Evolutionary conservation across 202 grass and related monocot genomes (phyloP), one percentile per base, ranked within the genome.

Genomic region (Miscanthus sacchariflorus): DNA sequence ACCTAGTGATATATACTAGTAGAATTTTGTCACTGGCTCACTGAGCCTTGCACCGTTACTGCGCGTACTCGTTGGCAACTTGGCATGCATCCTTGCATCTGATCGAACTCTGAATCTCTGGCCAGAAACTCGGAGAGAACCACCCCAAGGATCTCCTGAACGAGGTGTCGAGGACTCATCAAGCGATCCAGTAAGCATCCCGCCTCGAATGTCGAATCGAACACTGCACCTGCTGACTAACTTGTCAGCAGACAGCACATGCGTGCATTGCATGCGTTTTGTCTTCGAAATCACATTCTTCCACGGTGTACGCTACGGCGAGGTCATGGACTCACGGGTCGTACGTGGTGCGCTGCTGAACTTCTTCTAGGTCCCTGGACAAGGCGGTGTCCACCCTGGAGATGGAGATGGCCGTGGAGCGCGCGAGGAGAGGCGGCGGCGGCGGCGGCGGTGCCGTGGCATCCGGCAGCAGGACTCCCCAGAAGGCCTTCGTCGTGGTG

Each of bases 401-500:
- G 92, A 81, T 93, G 81, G 91, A 96, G 84, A 81, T 99, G 5
- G 89, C 96, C 25, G 86, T 88, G 66, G 89, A 89, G 86, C 87
- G 92, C 81, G 84, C 88, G 21, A 78, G 88, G 82, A 72, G 61
- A 65, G 73, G 79, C 45, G 8, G 23, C 66, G 30, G 79, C 45
- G 8, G 23, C 66, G 30, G 19, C 21, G 50, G 66, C 52, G 43
- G 46, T 7, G 69, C 30, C 67, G 78, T 11, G 68, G 71, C 69
- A 1, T 24, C 68, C 50, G 9, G 59, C 59, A 25, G 59, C 4
- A 83, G 36, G 46, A 68, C 21, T 17, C 93, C 66, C 4, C 91
- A 95, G 88, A 99, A 99, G 88, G 96, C 89, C n/a, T 96, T 95
- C 89, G 91, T 93, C 21, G 96, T 96, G 44, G 81, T 99, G 54